Conservation (phyloP, 2,329 filamentous ascomycete genomes). For the Aureobasidium vineae region DNA sequence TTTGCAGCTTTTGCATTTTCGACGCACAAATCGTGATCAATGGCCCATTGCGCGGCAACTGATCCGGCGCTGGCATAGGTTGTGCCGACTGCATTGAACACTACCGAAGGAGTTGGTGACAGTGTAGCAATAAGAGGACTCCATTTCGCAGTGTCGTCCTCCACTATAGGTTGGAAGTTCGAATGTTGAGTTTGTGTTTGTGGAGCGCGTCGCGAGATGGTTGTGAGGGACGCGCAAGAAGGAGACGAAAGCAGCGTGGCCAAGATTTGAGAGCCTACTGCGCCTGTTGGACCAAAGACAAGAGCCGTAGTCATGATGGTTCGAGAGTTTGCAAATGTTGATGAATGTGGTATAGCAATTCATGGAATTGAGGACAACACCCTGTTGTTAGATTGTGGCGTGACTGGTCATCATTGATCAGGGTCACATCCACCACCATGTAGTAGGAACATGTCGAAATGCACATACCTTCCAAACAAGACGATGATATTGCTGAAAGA, state of each 20-base stretch:
- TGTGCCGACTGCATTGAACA: conserved; percentile 39
- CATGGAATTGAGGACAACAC: background rate
- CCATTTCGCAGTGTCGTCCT: conserved; percentile 6
- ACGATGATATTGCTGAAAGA: too few relatives aligned
- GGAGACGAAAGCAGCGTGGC: conserved; percentile 26
- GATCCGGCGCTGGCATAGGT: conserved; percentile 39
- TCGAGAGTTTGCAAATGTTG: background rate
- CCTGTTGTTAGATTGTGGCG: background rate
- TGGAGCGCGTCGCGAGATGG: background rate
- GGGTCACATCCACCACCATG: background rate
- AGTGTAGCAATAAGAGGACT: conserved; percentile 23
- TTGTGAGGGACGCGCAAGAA: conserved; percentile 28
- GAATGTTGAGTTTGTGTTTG: background rate
- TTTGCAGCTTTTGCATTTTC: conserved; percentile 41
- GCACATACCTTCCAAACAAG: too few relatives aligned
- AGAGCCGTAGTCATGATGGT: conserved; percentile 28
- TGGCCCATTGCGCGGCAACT: conserved; percentile 40
- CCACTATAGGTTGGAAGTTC: background rate
- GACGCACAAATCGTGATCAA: conserved; percentile 42
- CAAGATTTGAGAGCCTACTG: conserved; percentile 30
- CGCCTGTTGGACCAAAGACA: conserved; percentile 31
- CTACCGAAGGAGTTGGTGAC: conserved; percentile 27
- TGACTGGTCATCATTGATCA: background rate
- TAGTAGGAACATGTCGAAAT: background rate
- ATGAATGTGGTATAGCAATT: background rate